Percentiles rank a stretch among this genome's conserved stretches.
These are phyloP conservation scores for Tolypocladium sp. DNA, from an alignment of 2,329 filamentous ascomycete genomes.

Conservation along the genomic window DNA sequence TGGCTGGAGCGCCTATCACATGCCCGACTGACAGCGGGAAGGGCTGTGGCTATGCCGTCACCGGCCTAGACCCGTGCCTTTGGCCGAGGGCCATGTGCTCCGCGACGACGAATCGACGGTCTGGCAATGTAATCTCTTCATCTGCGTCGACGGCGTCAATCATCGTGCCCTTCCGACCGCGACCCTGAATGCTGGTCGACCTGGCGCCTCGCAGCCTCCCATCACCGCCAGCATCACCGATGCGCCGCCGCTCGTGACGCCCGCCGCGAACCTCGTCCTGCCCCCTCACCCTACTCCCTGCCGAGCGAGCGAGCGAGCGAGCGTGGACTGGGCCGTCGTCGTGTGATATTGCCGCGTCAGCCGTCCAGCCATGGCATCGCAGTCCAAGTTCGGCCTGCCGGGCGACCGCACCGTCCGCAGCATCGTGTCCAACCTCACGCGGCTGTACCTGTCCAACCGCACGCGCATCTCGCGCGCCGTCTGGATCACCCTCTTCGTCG, in stretches of 20 bases:
- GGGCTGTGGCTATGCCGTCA: not conserved
- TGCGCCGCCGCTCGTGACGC: conserved; percentile 2
- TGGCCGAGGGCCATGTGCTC: conserved; percentile 1
- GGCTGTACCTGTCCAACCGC: conserved; percentile 70
- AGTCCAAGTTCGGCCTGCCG: conserved; percentile 59
- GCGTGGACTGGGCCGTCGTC: not conserved
- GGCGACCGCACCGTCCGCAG: conserved; percentile 56
- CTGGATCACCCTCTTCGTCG: conserved; percentile 73
- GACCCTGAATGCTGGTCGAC: not conserved
- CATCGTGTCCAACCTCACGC: conserved; percentile 56
- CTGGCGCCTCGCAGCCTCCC: not conserved
- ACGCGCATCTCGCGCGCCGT: conserved; percentile 74
- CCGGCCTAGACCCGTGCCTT: not conserved
- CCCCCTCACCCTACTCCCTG: not conserved
- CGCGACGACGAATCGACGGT: not conserved
- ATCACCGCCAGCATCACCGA: not conserved
- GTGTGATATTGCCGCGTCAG: not conserved
- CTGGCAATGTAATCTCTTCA: not conserved
- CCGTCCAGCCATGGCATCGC: conserved; percentile 52
- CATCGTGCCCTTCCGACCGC: not conserved
- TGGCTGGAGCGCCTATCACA: conserved; percentile 1
- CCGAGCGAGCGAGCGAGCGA: not conserved
- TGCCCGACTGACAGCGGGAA: not conserved
- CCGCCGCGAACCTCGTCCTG: not conserved
- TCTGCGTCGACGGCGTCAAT: not conserved